phyloP scores from a whole-genome alignment of 2,329 filamentous ascomycete genomes.

The Zymoseptoria crescenta region DNA sequence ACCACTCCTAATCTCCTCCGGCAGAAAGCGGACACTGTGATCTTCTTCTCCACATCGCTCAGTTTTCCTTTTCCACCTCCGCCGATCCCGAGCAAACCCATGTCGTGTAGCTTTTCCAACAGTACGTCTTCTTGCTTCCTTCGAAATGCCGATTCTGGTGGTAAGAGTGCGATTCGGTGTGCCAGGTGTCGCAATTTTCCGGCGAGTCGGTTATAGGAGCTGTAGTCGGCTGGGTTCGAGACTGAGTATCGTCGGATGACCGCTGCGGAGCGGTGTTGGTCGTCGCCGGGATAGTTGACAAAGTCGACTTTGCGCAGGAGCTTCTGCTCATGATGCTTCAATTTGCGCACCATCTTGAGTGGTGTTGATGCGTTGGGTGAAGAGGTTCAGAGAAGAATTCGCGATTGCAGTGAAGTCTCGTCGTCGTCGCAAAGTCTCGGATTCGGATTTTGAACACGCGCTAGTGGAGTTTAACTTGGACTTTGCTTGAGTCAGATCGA shows the following conservation, averaged over 20 bases:
- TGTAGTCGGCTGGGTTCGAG: constrained; percentile 81
- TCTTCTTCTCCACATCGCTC: constrained; percentile 69
- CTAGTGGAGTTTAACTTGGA: background rate
- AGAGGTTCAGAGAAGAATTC: background rate
- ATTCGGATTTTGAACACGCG: background rate
- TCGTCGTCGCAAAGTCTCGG: background rate
- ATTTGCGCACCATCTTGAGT: constrained; percentile 75
- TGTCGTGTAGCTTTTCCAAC: constrained; percentile 85
- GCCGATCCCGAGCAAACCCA: constrained; percentile 72
- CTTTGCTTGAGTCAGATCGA: background rate
- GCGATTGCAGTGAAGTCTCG: background rate
- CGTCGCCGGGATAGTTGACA: constrained; percentile 73
- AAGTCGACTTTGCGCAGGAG: constrained; percentile 90
- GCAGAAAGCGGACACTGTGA: constrained; percentile 84
- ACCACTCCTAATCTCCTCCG: constrained; percentile 76
- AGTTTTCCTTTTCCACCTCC: constrained; percentile 56
- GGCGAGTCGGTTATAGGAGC: constrained; percentile 37
- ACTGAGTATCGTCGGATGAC: constrained; percentile 84
- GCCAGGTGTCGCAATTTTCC: constrained; percentile 80
- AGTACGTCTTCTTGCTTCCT: constrained; percentile 79
- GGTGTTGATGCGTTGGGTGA: background rate
- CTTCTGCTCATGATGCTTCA: constrained; percentile 96
- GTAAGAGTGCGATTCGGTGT: constrained; percentile 74
- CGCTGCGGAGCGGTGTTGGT: constrained; percentile 71
- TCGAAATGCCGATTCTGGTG: constrained; percentile 69